These are phyloP conservation scores for Xylaria sp. DNA, from an alignment of 2,329 filamentous ascomycete genomes.

Conservation along the genomic window DNA sequence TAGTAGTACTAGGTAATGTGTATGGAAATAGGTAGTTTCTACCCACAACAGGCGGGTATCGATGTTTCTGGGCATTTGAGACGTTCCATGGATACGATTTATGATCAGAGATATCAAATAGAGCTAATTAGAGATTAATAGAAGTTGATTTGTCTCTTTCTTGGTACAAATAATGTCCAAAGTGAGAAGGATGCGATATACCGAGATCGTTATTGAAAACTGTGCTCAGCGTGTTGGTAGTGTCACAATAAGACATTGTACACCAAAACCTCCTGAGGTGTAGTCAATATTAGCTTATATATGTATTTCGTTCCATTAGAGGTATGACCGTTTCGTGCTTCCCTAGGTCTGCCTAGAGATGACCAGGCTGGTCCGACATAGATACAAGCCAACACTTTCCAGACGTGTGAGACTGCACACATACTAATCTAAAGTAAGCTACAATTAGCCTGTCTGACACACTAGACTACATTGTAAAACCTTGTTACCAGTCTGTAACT, in stretches of 20 bases:
- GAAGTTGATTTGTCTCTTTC: background rate
- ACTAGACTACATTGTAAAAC: constrained; percentile 11
- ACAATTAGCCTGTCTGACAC: constrained; percentile 6
- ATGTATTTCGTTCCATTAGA: background rate
- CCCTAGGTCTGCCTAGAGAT: no score
- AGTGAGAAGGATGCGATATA: background rate
- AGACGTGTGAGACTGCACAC: background rate
- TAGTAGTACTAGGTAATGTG: background rate
- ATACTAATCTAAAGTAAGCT: background rate
- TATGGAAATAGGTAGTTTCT: background rate
- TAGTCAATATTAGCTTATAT: background rate
- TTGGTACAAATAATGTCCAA: no score
- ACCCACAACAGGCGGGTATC: background rate
- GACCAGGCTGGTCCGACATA: background rate
- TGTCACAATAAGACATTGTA: background rate
- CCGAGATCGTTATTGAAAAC: background rate
- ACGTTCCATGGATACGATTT: background rate
- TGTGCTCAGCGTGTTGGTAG: no score
- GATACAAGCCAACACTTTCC: background rate
- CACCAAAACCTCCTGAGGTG: background rate
- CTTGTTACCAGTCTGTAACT: constrained; percentile 1
- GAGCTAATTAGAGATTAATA: constrained; percentile 15
- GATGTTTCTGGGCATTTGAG: background rate
- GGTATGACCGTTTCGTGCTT: background rate
- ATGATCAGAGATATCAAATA: constrained; percentile 10